phyloP scores from a whole-genome alignment of 345 rosid genomes.

The Acer yangbiense region DNA sequence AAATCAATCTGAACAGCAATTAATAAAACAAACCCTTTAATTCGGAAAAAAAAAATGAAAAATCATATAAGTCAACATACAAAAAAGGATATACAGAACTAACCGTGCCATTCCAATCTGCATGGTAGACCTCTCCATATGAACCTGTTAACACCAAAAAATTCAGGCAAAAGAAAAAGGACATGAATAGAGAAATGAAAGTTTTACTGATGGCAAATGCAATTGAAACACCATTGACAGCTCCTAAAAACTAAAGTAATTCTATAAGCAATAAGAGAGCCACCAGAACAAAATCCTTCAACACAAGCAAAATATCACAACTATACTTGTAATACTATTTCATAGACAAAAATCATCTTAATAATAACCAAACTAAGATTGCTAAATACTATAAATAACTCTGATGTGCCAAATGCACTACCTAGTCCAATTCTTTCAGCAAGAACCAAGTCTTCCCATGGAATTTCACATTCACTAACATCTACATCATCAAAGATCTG shows the following conservation, averaged over 20 bases:
- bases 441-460: constrained; percentile 93
- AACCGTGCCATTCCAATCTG: constrained; percentile 99
- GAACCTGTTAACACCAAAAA: constrained; percentile 62
- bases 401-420: constrained; percentile 36
- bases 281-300: background rate
- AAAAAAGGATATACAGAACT: constrained; percentile 33
- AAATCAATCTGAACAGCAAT: background rate
- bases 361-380: constrained; percentile 14
- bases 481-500: constrained; percentile 88
- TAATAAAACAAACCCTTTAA: background rate
- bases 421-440: constrained; percentile 99
- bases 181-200: constrained; percentile 18
- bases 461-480: constrained; percentile 95
- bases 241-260: background rate
- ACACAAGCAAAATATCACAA: constrained; percentile 1
- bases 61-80: background rate
- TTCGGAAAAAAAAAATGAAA: background rate
- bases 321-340: background rate
- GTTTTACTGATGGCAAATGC: background rate
- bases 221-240: constrained; percentile 13
- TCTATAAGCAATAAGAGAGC: background rate
- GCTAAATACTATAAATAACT: constrained; percentile 1
- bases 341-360: background rate
- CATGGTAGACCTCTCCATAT: constrained; percentile 97
- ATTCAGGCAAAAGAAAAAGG: constrained; percentile 5